Evolutionary conservation across 75 land plant genomes (phyloP), one percentile per base, ranked within the genome.

Genomic region (Cryptomeria japonica): DNA sequence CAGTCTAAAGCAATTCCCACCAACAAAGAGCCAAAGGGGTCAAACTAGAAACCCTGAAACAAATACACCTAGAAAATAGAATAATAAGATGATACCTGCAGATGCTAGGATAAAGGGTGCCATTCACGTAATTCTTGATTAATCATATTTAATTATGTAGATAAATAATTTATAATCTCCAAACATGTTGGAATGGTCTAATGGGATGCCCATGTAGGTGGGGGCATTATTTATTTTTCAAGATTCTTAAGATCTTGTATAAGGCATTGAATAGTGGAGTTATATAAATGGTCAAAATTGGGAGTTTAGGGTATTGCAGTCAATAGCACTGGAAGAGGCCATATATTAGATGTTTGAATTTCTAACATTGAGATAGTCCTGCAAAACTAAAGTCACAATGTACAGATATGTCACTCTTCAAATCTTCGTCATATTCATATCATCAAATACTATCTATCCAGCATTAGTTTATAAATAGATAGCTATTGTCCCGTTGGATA

Each of bases 241-340:
- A 0, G 55, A 51, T 51, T 12, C 55, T 51, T 14, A 0, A 1
- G 16, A 51, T 51, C 1, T 51, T 51, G 55, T 51, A 16, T 13
- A 51, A 51, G 55, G 55, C 55, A 51, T 14, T 51, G 55, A 51
- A 51, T 2, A 14, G 55, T 13, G 15, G 16, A 14, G 16, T 51
- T 51, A 51, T 13, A 51, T 51, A 51, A 51, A 13, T 13, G 55
- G 2, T 51, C 55, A 51, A 51, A 51, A 51, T 51, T 51, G 55
- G 2, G 55, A 51, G 55, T 51, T 51, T 13, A 51, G 15, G 16
- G 55, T 2, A 51, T 51, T 84, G 98, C 96, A 16, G 90, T 85
- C 88, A 89, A 93, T 84, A 97, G 87, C 58, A 96, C 97, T 42
- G 93, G 87, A 58, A 93, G 91, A 75, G 98, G 97, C 41, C 98